A percentile compares a stretch with the other conserved stretches of the same genome.
Conservation (phyloP, 1,284 basidiomycete species). For the Tilletia caries region DNA sequence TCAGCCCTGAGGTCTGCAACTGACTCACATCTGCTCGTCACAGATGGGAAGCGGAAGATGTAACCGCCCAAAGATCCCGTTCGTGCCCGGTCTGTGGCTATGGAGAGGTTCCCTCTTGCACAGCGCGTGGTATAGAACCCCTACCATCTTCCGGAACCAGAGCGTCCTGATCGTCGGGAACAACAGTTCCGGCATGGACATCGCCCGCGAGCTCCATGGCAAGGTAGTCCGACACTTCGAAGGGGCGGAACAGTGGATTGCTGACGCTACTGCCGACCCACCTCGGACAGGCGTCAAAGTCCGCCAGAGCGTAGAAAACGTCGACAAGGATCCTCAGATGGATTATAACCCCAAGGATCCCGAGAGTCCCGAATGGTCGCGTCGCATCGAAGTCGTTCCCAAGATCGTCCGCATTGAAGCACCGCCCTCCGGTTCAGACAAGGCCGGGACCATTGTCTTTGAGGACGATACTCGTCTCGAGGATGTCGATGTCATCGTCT, state of each 20-base stretch:
- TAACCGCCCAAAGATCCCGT: conserved; percentile 57
- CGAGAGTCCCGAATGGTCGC: conserved; percentile 34
- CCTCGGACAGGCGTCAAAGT: conserved; percentile 18
- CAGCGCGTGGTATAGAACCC: conserved; percentile 57
- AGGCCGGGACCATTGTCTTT: conserved; percentile 22
- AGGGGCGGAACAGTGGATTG: conserved; percentile 21
- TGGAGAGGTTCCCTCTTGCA: conserved; percentile 57
- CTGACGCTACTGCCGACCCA: not conserved
- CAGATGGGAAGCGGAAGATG: conserved; percentile 58
- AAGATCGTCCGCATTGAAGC: conserved; percentile 25
- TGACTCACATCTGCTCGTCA: not conserved
- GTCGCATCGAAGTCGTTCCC: conserved; percentile 39
- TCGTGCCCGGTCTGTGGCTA: conserved; percentile 53
- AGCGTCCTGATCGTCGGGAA: conserved; percentile 60
- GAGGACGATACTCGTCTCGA: conserved; percentile 19
- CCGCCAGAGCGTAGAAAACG: conserved; percentile 32
- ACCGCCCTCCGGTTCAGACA: not conserved
- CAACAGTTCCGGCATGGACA: conserved; percentile 59
- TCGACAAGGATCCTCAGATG: conserved; percentile 36
- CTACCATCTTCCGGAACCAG: conserved; percentile 44
- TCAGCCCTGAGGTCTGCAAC: not conserved
- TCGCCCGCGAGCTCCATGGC: conserved; percentile 57
- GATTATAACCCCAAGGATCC: conserved; percentile 46
- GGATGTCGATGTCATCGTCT: conserved; percentile 45
- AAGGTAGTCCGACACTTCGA: conserved; percentile 29